Evolutionary conservation across 345 rosid genomes (phyloP).

Genomic region (Citropsis articulata): DNA sequence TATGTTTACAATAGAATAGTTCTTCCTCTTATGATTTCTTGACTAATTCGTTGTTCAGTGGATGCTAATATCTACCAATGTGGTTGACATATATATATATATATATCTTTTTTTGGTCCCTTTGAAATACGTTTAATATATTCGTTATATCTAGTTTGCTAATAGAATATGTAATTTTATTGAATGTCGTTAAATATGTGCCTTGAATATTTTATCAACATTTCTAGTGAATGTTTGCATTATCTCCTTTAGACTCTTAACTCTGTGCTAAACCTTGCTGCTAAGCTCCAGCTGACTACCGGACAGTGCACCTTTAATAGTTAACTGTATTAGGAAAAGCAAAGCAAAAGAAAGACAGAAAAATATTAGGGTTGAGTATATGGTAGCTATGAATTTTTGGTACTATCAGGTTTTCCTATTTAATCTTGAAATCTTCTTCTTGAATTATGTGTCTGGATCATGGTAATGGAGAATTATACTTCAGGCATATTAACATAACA

Average conservation of each 20-base stretch:
- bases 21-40: constrained; percentile 3
- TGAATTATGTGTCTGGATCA: not conserved
- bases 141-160: not conserved
- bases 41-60: not conserved
- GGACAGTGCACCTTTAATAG: not conserved
- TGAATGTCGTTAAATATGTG: not conserved
- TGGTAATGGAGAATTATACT: not conserved
- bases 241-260: not conserved
- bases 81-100: not conserved
- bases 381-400: not conserved
- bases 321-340: not conserved
- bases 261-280: not conserved
- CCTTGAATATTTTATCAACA: not conserved
- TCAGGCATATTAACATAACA: not conserved
- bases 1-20: not conserved
- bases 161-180: not conserved
- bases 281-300: not conserved
- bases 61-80: not conserved
- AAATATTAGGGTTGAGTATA: not conserved
- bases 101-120: not conserved
- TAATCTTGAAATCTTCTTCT: not conserved
- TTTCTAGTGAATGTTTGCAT: not conserved
- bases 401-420: not conserved
- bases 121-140: not conserved
- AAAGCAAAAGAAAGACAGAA: not conserved